A percentile compares a stretch with the other conserved stretches of the same genome.
phyloP scores from a whole-genome alignment of 2,329 filamentous ascomycete species.

The Aspergillus chevalieri region DNA sequence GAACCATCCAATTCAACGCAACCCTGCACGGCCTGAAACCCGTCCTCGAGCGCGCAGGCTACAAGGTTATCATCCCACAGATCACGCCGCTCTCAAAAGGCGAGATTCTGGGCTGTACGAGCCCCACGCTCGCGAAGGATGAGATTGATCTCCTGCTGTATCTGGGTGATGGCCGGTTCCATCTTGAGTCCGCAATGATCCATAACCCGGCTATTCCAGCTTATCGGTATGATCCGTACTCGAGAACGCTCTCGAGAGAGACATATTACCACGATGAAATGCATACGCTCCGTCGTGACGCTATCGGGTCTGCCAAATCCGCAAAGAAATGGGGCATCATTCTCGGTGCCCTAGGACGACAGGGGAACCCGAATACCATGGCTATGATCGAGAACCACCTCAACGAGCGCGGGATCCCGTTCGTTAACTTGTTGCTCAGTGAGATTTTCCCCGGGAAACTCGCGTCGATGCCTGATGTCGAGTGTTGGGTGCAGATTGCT shows the following conservation, averaged over 20 bases:
- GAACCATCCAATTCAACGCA: slow-evolving; percentile 97
- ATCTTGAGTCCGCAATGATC: slow-evolving; percentile 98
- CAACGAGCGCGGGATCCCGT: slow-evolving; percentile 64
- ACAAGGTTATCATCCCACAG: slow-evolving; percentile 80
- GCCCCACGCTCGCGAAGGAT: slow-evolving; percentile 60
- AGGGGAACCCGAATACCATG: slow-evolving; percentile 94
- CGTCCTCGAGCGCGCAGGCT: slow-evolving; percentile 75
- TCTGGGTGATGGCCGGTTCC: slow-evolving; percentile 86
- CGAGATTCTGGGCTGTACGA: slow-evolving; percentile 96
- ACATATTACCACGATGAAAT: slow-evolving; percentile 89
- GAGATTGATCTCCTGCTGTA: slow-evolving; percentile 76
- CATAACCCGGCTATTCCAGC: slow-evolving; percentile 88
- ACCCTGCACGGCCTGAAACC: slow-evolving; percentile 82
- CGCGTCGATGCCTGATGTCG: slow-evolving; percentile 86
- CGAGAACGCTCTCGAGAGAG: slow-evolving; percentile 82
- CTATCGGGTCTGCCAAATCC: slow-evolving; percentile 66
- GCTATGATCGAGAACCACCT: slow-evolving; percentile 75
- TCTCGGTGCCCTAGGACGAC: slow-evolving; percentile 81
- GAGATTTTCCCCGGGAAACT: slow-evolving; percentile 97
- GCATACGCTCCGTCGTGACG: slow-evolving; percentile 69
- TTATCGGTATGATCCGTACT: slow-evolving; percentile 96
- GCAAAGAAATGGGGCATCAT: slow-evolving; percentile 94
- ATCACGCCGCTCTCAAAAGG: slow-evolving; percentile 89
- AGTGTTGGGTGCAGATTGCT: slow-evolving; percentile 97
- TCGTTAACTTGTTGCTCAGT: slow-evolving; percentile 77